These are phyloP conservation scores for Pinus albicaulis DNA, from an alignment of 75 land plant genomes.

Conservation along the genomic window DNA sequence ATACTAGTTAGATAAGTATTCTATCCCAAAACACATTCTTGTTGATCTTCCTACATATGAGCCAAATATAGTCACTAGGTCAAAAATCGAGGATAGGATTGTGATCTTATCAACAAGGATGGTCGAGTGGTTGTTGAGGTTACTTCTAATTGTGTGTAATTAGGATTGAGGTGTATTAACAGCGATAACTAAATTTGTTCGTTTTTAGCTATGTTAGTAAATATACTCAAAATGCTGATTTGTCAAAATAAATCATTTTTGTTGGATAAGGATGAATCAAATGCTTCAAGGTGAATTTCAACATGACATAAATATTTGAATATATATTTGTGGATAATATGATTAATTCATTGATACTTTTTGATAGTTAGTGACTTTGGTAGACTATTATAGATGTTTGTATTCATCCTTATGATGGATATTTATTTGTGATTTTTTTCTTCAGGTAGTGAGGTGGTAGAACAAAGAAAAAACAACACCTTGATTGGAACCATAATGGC, in stretches of 20 bases:
- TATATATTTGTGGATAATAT: too few relatives aligned
- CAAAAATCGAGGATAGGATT: too few relatives aligned
- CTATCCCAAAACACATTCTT: too few relatives aligned
- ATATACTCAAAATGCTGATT: neutral
- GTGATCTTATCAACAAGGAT: too few relatives aligned
- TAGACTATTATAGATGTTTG: neutral
- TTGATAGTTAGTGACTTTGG: neutral
- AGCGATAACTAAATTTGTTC: neutral
- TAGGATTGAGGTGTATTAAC: neutral
- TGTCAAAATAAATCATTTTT: neutral
- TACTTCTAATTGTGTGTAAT: neutral
- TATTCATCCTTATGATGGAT: neutral
- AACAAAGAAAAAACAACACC: slow-evolving; percentile 1
- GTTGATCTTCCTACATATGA: too few relatives aligned
- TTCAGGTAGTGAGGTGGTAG: slow-evolving; percentile 5
- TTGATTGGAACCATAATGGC: slow-evolving; percentile 24
- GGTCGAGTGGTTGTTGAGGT: neutral
- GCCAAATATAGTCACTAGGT: too few relatives aligned
- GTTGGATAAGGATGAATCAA: neutral
- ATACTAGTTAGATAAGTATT: too few relatives aligned
- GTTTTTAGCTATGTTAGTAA: neutral
- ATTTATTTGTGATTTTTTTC: neutral
- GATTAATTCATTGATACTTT: too few relatives aligned
- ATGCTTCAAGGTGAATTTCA: neutral
- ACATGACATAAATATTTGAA: too few relatives aligned